phyloP scores from a whole-genome alignment of 768 basidiomycete genomes.

The Hygrophoropsis aurantiaca region DNA sequence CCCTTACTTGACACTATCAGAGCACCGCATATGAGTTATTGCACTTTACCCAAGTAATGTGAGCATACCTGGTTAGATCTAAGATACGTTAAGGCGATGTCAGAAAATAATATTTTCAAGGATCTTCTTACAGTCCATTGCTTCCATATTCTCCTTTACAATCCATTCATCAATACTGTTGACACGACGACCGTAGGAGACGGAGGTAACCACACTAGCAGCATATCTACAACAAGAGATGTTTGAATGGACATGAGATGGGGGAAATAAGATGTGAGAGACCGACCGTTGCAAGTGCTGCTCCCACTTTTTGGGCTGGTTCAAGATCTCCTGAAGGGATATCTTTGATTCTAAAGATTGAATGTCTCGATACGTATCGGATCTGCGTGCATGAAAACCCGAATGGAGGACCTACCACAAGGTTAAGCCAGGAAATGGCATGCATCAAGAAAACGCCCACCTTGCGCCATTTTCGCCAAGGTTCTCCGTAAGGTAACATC shows the following conservation, averaged over 20 bases:
- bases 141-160: conserved; percentile 44
- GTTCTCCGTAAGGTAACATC: conserved; percentile 42
- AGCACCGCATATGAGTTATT: background rate
- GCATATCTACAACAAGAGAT: conserved; percentile 33
- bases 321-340: conserved; percentile 39
- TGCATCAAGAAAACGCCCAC: conserved; percentile 17
- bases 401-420: conserved; percentile 39
- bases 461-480: conserved; percentile 50
- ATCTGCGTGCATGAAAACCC: conserved; percentile 41
- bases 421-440: background rate
- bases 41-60: background rate
- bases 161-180: conserved; percentile 47
- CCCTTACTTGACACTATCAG: conserved; percentile 33
- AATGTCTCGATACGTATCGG: conserved; percentile 44
- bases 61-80: conserved; percentile 18
- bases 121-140: conserved; percentile 39
- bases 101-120: background rate
- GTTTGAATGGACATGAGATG: background rate
- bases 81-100: background rate
- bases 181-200: conserved; percentile 44
- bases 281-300: conserved; percentile 40
- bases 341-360: conserved; percentile 49
- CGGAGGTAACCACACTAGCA: conserved; percentile 44
- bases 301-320: conserved; percentile 39
- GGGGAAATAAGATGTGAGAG: background rate